These are phyloP conservation scores for Zasmidium citrigriseum DNA, from an alignment of 2,329 filamentous ascomycete genomes.

Conservation along the genomic window DNA sequence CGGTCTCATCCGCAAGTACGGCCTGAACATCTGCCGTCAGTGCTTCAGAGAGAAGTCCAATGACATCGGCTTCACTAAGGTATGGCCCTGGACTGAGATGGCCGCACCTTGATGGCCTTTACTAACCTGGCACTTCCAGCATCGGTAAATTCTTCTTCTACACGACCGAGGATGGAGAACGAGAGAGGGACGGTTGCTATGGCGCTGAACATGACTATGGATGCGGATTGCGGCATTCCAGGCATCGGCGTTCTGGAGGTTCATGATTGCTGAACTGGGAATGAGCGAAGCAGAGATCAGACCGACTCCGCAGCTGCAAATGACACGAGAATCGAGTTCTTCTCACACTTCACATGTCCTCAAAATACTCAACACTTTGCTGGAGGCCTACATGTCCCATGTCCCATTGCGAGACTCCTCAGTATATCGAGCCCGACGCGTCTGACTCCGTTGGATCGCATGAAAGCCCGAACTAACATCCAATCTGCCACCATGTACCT, in stretches of 20 bases:
- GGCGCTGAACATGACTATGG: slow-evolving; percentile 6
- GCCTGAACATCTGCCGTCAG: slow-evolving; percentile 78
- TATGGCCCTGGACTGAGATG: slow-evolving; percentile 30
- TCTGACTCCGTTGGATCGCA: too few relatives aligned
- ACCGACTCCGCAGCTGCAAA: slow-evolving; percentile 16
- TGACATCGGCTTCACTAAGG: slow-evolving; percentile 71
- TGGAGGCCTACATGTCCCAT: too few relatives aligned
- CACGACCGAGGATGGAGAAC: slow-evolving; percentile 9
- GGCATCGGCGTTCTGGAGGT: slow-evolving; percentile 24
- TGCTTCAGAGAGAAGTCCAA: slow-evolving; percentile 69
- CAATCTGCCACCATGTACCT: too few relatives aligned
- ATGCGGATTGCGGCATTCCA: slow-evolving; percentile 16
- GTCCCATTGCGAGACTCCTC: not conserved
- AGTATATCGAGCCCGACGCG: too few relatives aligned
- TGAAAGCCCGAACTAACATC: too few relatives aligned
- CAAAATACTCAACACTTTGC: too few relatives aligned
- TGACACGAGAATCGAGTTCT: slow-evolving; percentile 11
- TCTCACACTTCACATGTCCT: not conserved
- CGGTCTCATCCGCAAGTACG: slow-evolving; percentile 99
- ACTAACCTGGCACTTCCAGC: not conserved
- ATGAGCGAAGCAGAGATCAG: slow-evolving; percentile 1
- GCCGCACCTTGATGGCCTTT: not conserved
- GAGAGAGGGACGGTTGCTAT: slow-evolving; percentile 4
- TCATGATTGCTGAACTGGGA: slow-evolving; percentile 12
- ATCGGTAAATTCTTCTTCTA: not conserved